Evolutionary conservation across 768 basidiomycete genomes (phyloP).

Genomic region (Boletus sp.): DNA sequence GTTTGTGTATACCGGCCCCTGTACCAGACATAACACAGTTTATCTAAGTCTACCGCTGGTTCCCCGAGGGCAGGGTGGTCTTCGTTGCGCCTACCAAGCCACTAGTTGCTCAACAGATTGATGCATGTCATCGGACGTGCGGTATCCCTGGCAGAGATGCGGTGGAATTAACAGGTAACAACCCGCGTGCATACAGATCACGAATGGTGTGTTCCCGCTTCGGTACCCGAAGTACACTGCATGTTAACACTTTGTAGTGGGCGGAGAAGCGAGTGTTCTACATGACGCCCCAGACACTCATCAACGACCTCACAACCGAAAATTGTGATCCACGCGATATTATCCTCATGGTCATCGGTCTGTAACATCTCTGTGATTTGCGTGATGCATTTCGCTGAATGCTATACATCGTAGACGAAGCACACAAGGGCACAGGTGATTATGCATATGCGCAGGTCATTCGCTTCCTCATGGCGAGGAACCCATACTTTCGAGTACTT

Average conservation of each 20-base stretch:
- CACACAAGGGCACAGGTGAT: slow-evolving; percentile 89
- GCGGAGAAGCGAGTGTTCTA: slow-evolving; percentile 82
- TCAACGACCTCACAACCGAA: slow-evolving; percentile 76
- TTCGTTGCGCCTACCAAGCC: slow-evolving; percentile 98
- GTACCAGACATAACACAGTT: slow-evolving; percentile 2
- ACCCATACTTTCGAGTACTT: slow-evolving; percentile 88
- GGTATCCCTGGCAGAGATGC: slow-evolving; percentile 89
- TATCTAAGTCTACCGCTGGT: slow-evolving; percentile 83
- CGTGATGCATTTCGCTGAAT: slow-evolving; percentile 1
- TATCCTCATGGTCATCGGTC: slow-evolving; percentile 85
- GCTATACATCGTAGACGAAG: slow-evolving; percentile 63
- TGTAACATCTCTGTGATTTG: slow-evolving; percentile 14
- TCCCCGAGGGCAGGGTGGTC: slow-evolving; percentile 85
- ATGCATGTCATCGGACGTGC: slow-evolving; percentile 88
- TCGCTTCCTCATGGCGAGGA: slow-evolving; percentile 88
- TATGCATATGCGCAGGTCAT: slow-evolving; percentile 91
- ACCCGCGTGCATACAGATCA: slow-evolving; percentile 48
- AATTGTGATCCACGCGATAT: slow-evolving; percentile 78
- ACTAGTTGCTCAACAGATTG: slow-evolving; percentile 91
- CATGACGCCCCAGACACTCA: slow-evolving; percentile 93
- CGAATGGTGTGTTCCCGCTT: slow-evolving; percentile 49
- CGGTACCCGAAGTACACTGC: neutral
- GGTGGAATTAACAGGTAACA: slow-evolving; percentile 81
- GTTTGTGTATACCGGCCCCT: slow-evolving; percentile 13
- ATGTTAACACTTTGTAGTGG: slow-evolving; percentile 49